Percentiles rank a stretch among this genome's conserved stretches.
Evolutionary conservation across 2,329 filamentous ascomycete species (phyloP).

Genomic region (Teratosphaeria zuluensis): DNA sequence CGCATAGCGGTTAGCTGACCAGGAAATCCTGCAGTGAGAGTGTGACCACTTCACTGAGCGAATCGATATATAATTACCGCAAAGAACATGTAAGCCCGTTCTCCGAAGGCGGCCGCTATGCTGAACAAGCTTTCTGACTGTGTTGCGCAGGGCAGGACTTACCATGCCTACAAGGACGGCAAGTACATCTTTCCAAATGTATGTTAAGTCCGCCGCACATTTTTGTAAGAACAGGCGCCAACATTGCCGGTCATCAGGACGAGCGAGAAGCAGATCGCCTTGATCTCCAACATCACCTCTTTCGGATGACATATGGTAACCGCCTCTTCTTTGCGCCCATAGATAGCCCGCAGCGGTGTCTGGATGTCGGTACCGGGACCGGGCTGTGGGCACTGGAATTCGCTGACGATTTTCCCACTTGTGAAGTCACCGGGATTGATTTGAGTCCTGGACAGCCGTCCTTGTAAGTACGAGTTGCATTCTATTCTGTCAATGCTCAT

Average conservation of each 20-base stretch:
- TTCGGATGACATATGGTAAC: constrained; percentile 39
- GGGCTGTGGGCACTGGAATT: constrained; percentile 51
- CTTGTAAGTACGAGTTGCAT: constrained; percentile 18
- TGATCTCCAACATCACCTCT: constrained; percentile 34
- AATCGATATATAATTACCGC: constrained; percentile 29
- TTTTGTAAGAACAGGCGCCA: neutral
- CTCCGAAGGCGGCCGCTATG: neutral
- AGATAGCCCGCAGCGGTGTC: constrained; percentile 30
- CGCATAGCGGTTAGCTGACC: constrained; percentile 2
- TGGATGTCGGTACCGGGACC: constrained; percentile 45
- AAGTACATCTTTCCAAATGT: constrained; percentile 33
- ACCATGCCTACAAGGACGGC: constrained; percentile 28
- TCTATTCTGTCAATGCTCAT: neutral
- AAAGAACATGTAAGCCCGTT: constrained; percentile 22
- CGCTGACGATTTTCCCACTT: constrained; percentile 33
- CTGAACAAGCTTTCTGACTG: constrained; percentile 1
- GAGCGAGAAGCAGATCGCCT: constrained; percentile 29
- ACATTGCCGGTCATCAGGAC: neutral
- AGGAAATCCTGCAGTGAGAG: constrained; percentile 18
- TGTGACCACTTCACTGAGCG: constrained; percentile 24
- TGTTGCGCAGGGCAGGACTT: neutral
- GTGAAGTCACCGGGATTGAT: constrained; percentile 37
- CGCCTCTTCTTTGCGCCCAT: constrained; percentile 39
- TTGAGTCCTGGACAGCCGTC: constrained; percentile 42
- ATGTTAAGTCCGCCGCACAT: constrained; percentile 12